These are phyloP conservation scores for Fusarium liriodendri DNA, from an alignment of 2,329 filamentous ascomycete species.

Conservation along the genomic window DNA sequence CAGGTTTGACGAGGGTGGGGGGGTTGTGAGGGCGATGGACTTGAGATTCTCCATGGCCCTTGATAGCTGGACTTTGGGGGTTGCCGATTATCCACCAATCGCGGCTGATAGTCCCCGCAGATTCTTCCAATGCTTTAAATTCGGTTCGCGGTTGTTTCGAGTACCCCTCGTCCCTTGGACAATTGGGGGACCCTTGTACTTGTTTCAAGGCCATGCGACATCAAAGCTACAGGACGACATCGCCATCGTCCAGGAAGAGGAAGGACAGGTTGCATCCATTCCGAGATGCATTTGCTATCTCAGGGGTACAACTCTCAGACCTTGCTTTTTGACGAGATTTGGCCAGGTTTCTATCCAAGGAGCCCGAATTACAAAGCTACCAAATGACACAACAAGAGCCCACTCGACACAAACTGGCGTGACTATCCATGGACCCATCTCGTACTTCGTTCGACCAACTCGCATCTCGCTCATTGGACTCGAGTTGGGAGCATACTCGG, in stretches of 20 bases:
- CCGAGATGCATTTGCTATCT: conserved; percentile 1
- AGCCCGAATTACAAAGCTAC: background rate
- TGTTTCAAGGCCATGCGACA: conserved; percentile 43
- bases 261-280: conserved; percentile 15
- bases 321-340: conserved; percentile 5
- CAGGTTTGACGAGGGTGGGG: conserved; percentile 28
- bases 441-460: background rate
- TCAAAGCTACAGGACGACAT: conserved; percentile 17
- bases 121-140: conserved; percentile 25
- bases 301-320: conserved; percentile 5
- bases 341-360: background rate
- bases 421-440: conserved; percentile 5
- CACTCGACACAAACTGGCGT: conserved; percentile 1
- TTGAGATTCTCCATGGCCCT: conserved; percentile 40
- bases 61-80: conserved; percentile 36
- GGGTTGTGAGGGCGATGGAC: conserved; percentile 31
- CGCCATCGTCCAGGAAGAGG: conserved; percentile 5
- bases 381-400: background rate
- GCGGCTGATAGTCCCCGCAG: conserved; percentile 22
- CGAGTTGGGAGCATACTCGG: conserved; percentile 4
- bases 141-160: conserved; percentile 39
- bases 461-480: background rate
- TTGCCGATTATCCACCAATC: conserved; percentile 39
- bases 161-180: conserved; percentile 12
- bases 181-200: conserved; percentile 24